A percentile compares a stretch with the other conserved stretches of the same genome.
Conservation (phyloP, 163 green algal genomes). For the Chloromonas sp. region DNA sequence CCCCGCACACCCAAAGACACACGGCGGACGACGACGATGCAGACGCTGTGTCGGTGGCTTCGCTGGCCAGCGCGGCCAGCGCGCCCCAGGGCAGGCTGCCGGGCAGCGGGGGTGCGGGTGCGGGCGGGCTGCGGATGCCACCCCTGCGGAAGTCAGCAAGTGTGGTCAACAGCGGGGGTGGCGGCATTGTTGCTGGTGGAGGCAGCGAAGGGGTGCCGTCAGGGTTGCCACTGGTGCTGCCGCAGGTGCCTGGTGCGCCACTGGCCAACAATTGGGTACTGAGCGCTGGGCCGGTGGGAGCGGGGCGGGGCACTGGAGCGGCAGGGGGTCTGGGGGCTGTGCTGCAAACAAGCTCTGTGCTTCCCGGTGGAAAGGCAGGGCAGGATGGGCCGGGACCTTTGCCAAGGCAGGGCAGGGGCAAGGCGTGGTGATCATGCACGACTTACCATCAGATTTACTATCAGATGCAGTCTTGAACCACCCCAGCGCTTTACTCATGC, state of each 20-base stretch:
- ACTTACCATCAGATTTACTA: too few species aligned
- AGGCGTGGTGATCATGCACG: too few species aligned
- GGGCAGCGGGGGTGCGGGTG: not conserved
- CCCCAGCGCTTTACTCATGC: too few species aligned
- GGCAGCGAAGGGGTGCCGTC: not conserved
- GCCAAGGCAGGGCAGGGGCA: too few species aligned
- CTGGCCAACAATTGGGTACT: conserved; percentile 16
- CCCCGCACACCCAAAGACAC: not conserved
- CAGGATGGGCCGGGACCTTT: too few species aligned
- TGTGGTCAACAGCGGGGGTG: not conserved
- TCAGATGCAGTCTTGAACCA: too few species aligned
- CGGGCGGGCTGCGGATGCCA: not conserved
- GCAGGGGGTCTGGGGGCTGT: too few species aligned
- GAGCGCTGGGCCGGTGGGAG: not conserved
- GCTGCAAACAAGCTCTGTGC: too few species aligned
- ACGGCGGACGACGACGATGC: not conserved
- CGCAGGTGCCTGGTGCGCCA: conserved; percentile 1
- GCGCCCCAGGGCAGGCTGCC: not conserved
- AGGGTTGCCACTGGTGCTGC: conserved; percentile 11
- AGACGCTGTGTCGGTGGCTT: not conserved
- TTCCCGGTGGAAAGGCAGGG: too few species aligned
- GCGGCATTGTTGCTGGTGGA: not conserved
- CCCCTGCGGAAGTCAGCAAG: too few species aligned
- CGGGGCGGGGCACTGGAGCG: too few species aligned
- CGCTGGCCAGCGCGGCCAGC: conserved; percentile 2